Evolutionary conservation across 257 asterid species (phyloP).

Genomic region (Thymus mandschuricus): DNA sequence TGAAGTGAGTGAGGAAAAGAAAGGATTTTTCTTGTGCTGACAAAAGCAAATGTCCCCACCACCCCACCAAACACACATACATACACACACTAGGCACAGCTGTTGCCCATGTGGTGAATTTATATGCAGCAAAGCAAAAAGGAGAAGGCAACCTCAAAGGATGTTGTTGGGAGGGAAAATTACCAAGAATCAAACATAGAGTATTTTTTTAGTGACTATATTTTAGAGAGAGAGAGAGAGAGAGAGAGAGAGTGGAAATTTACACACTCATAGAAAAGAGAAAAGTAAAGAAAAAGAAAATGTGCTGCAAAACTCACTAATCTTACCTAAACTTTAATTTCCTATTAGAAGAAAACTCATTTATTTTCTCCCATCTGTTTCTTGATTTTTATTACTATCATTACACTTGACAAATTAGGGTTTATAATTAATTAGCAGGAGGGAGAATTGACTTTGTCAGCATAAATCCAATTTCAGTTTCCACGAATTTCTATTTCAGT

Average conservation of each 20-base stretch:
- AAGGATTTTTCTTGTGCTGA: conserved; percentile 61
- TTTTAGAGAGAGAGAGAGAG: not conserved
- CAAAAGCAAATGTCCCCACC: conserved; percentile 59
- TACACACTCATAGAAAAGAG: conserved; percentile 8
- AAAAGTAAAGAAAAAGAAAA: not conserved
- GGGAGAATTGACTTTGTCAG: conserved; percentile 31
- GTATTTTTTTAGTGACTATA: not conserved
- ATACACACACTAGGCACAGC: conserved; percentile 43
- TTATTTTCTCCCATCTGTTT: not conserved
- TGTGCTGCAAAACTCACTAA: conserved; percentile 13
- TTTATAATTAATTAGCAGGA: not conserved
- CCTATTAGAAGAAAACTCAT: too few species aligned
- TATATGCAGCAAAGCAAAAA: conserved; percentile 23
- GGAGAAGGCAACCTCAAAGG: conserved; percentile 20
- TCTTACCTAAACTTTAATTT: not conserved
- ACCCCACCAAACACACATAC: conserved; percentile 46
- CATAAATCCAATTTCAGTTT: conserved; percentile 28
- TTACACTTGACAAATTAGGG: conserved; percentile 4
- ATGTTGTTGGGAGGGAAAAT: conserved; percentile 31
- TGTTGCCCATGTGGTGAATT: conserved; percentile 39
- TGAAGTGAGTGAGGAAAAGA: conserved; percentile 33
- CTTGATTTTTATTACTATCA: not conserved
- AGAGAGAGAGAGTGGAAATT: not conserved
- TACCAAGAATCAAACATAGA: not conserved
- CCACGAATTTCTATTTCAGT: conserved; percentile 32